Base-by-base conservation (phyloP, 1,284 basidiomycete genomes). In the Marasmius tenuissimus region DNA sequence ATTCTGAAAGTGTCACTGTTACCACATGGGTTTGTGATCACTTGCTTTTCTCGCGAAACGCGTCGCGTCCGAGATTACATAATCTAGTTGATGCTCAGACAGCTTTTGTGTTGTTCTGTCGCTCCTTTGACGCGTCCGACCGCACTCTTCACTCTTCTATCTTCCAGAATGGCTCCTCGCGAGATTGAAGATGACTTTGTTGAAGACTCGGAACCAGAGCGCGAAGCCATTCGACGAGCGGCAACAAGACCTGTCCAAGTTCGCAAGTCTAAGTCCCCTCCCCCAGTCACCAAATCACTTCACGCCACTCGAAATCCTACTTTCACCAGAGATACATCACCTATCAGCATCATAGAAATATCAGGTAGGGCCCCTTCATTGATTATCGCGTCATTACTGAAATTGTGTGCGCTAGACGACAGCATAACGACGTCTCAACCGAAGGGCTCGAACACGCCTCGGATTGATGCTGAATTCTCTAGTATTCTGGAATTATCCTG, bases 131-230 rank as follows among this genome's bases (percentile, higher is more conserved):
- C 52, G 52, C 52, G 52, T 54, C 51, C 47, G 42, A 22, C 45
- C 33, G 51, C 42, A 49, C 51, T 37, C 40, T 39, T 49, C 47
- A 6, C 12, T 45, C 14, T 35, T 20, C 2, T 22, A 56, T 22
- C n/a, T 45, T 27, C 35, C 52, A 55, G 61, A 53, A 63, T 61
- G 20, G 54, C 45, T 47, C 57, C 20, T 8, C 22, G 49, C 22
- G 65, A 61, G 63, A 62, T 61, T 52, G 67, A 66, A n/a, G 68
- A 69, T 18, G 84, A 85, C 58, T 64, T 84, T 37, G 78, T 89
- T 2, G 84, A 85, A 39, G 88, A 91, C 72, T 89, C 88, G 0
- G 88, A 89, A 70, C 87, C 87, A 22, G 88, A 90, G 70, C 77
- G 87, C 61, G 81, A 84, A 64, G 73, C 78, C 57, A 66, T 73